Base-by-base conservation (phyloP, 441 rosid genomes). In the Corymbia citriodora region DNA sequence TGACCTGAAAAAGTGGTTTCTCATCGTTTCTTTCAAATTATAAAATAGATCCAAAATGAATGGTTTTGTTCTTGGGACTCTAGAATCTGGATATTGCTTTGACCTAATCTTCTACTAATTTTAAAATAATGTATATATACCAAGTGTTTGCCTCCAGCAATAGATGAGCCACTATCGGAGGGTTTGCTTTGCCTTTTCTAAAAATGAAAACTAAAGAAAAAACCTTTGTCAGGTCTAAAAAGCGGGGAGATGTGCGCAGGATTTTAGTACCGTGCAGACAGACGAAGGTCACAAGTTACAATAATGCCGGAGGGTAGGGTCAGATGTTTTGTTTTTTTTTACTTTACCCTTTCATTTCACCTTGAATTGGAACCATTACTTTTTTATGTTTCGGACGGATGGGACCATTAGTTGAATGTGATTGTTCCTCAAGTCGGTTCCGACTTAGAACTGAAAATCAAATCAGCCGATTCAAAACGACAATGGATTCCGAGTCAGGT, bases 241-340 rank as follows among this genome's bases (percentile, higher is more conserved):
- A 31, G 79, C 79, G 19, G 79, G 45, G 31, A 16, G 45, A 68
- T 68, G 45, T 68, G 79, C 79, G 45, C 79, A 17, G 23, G 79
- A 68, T 16, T 31, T 68, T 31, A 1, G 18, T 68, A 16, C 23
- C 79, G 79, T 68, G 19, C 45, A 68, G 23, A 68, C 79, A 31
- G 79, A 31, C 21, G 21, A 68, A 31, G 45, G 18, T 31, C 79
- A 31, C 18, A 31, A 31, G 40, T 68, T 40, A 0, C 79, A 68
- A 68, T 33, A 16, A 17, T 68, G 79, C 23, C 23, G 11, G 79
- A 17, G 16, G 79, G 79, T 17, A 68, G 79, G 9, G 79, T 0
- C 1, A 2, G 31, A 9, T 31, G 45, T 31, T 6, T 8, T 2
- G 17, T 4, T 31, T 9, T 29, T 1, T 2, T 6, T 27, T 27